Base-by-base conservation (phyloP, 768 basidiomycete species). In the Pisolithus marmoratus region DNA sequence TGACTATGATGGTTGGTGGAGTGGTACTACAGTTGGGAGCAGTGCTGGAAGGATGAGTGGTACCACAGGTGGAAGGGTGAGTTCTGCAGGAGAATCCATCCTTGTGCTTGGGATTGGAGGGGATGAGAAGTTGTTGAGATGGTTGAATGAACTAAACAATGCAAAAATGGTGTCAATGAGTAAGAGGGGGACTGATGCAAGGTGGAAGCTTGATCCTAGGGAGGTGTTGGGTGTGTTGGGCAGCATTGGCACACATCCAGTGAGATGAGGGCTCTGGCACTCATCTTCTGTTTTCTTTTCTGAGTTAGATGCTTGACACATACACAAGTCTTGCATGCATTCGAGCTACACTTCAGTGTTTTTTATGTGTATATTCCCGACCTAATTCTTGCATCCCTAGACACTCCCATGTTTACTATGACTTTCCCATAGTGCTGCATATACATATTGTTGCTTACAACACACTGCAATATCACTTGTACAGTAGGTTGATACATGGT, bases 51-150 rank as follows among this genome's bases (percentile, higher is more conserved):
- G 45, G n/a, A 17, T 19, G 22, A 22, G n/a, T 74, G 24, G 63
- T 68, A 17, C 67, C 72, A 51, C 67, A 75, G 34, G 67, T 70
- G 20, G 67, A 74, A 69, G 41, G 61, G 67, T 17, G 66, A 65
- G 37, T 68, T 50, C 43, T 57, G 59, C 31, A 64, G 70, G 67
- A 37, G 80, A 81, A 26, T 65, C 75, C 38, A 78, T 82, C 52
- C 83, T 86, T 50, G 71, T 87, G 50, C 66, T 89, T 40, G 84
- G 81, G 9, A 63, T 89, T 36, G 83, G 86, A 48, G 77, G 80
- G 46, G 90, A 93, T 66, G 88, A 92, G 74, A 86, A 85, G 70
- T 59, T 92, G 57, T 66, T 92, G 66, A 76, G 83, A 58, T 70
- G 89, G 60, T 61, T 92, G 70, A 87, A 87, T 60, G 86, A 89